Evolutionary conservation across 192 early-diverging fungal species (phyloP), one percentile per base, ranked within the genome.

Genomic region (Pilaira anomala): DNA sequence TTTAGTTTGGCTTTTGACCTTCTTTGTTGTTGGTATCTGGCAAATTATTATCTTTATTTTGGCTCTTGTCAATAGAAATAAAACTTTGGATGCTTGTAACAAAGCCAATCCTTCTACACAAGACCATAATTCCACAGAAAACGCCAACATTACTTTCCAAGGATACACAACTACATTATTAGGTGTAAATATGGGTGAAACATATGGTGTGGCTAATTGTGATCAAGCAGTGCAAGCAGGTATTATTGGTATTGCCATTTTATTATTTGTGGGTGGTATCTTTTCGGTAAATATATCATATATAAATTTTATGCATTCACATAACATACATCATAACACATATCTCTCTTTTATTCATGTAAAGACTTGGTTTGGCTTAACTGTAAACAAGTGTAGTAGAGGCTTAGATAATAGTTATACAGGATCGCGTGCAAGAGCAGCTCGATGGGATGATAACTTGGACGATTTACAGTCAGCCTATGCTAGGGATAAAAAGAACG

Each of bases 201-300:
- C 61, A 5, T 69, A 69, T 56, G 67, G 67, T 1, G 48, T 69
- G 45, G 60, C 67, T 11, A 69, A 69, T 11, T 69, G 67, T 40
- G 54, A 55, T 40, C 53, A 63, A 28, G 67, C 67, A 49, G 67
- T 57, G 18, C 60, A 69, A 55, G 60, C 61, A 19, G 67, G 67
- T 21, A 29, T 63, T 26, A 62, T 69, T 16, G 67, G 60, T 48
- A 33, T 69, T 14, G 67, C 60, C 39, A 46, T 69, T 12, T 28
- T 63, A 48, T 18, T 69, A 7, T 69, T 69, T 50, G 24, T 61
- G n/a, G 67, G 67, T 8, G 52, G 52, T 29, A 18, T 69, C 6
- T 62, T 58, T 30, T 63, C 57, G 67, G 67, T 69, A 63, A 48
- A 26, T 53, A 16, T 3, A 3, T 14, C 12, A 9, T 18, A 36